phyloP scores from a whole-genome alignment of 331 rosid genomes.

The Pyrus hybrid region DNA sequence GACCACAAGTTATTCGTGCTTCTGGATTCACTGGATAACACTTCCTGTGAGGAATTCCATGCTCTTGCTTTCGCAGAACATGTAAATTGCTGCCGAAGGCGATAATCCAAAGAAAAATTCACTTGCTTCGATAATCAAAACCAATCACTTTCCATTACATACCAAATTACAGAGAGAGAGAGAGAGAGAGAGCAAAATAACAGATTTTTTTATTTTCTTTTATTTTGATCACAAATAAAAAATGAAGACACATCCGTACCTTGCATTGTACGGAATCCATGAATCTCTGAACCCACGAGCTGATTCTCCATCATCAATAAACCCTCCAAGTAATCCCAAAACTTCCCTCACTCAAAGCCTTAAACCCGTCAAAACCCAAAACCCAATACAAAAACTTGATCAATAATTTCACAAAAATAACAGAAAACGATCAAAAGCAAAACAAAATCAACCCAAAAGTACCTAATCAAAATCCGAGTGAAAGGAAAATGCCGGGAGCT shows the following conservation, averaged over 20 bases:
- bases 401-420: not conserved
- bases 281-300: constrained; percentile 66
- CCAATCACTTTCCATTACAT: not conserved
- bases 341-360: constrained; percentile 1
- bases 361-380: constrained; percentile 4
- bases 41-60: not conserved
- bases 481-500: not conserved
- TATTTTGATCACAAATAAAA: not conserved
- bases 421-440: not conserved
- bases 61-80: not conserved
- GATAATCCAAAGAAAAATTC: not conserved
- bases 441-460: not conserved
- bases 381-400: not conserved
- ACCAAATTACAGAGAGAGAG: not conserved
- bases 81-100: not conserved
- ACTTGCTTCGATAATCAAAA: not conserved
- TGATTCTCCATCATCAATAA: constrained; percentile 25
- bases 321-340: constrained; percentile 26
- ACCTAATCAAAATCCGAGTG: not conserved
- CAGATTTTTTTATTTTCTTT: not conserved
- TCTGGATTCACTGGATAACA: not conserved
- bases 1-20: not conserved
- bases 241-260: constrained; percentile 25
- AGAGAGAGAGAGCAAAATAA: not conserved
- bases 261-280: constrained; percentile 87